phyloP scores from a whole-genome alignment of 805 yeast species.

The Grigorovia jiainica region DNA sequence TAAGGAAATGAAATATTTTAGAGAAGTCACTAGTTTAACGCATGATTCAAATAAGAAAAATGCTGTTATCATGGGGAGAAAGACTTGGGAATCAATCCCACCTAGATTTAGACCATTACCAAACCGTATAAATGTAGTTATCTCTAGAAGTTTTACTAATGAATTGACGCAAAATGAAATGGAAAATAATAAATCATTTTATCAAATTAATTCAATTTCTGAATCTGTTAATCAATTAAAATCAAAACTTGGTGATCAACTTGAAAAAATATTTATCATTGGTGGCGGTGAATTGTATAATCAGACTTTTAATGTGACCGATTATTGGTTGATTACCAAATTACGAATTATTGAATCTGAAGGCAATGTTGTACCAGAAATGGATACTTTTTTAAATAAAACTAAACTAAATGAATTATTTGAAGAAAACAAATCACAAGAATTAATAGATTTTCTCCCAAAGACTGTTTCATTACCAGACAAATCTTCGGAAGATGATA shows the following conservation, averaged over 20 bases:
- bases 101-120: slow-evolving; percentile 72
- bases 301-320: slow-evolving; percentile 38
- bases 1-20: slow-evolving; percentile 79
- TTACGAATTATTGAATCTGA: slow-evolving; percentile 30
- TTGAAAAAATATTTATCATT: slow-evolving; percentile 66
- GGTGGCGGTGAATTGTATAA: slow-evolving; percentile 90
- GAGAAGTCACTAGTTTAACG: slow-evolving; percentile 51
- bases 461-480: slow-evolving; percentile 25
- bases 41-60: slow-evolving; percentile 35
- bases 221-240: slow-evolving; percentile 33
- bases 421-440: slow-evolving; percentile 16
- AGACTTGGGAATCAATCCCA: slow-evolving; percentile 94
- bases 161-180: slow-evolving; percentile 6
- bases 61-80: slow-evolving; percentile 92
- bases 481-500: slow-evolving; percentile 32
- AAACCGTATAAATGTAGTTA: slow-evolving; percentile 61
- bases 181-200: slow-evolving; percentile 5
- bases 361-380: slow-evolving; percentile 30
- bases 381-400: slow-evolving; percentile 64
- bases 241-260: slow-evolving; percentile 4
- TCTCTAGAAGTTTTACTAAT: slow-evolving; percentile 40
- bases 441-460: slow-evolving; percentile 33
- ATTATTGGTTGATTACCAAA: slow-evolving; percentile 61
- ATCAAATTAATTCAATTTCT: slow-evolving; percentile 34
- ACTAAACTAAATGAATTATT: slow-evolving; percentile 10